These are phyloP conservation scores for Lachancea dasiensis DNA, from an alignment of 805 yeast genomes.

Conservation along the genomic window DNA sequence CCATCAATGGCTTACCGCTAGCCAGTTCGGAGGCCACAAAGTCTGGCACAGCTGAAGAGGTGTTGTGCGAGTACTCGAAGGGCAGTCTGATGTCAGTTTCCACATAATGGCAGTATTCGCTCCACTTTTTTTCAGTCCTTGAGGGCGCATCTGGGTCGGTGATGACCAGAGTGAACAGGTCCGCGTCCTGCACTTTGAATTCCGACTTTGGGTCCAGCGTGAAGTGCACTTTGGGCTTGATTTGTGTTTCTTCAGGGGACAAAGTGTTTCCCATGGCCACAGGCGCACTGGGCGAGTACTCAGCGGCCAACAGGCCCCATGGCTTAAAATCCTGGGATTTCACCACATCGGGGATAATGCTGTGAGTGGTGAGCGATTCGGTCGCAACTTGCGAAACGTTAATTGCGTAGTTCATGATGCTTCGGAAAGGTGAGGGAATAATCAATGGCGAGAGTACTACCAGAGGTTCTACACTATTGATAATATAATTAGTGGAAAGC, in stretches of 20 bases:
- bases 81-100: slow-evolving; percentile 38
- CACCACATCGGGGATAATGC: slow-evolving; percentile 26
- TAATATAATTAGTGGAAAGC: too few species aligned
- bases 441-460: too few species aligned
- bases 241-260: slow-evolving; percentile 58
- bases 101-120: slow-evolving; percentile 78
- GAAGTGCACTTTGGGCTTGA: slow-evolving; percentile 59
- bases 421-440: too few species aligned
- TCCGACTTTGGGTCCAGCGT: slow-evolving; percentile 43
- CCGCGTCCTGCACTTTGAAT: slow-evolving; percentile 22
- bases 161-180: slow-evolving; percentile 64
- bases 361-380: slow-evolving; percentile 25
- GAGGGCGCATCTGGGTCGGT: slow-evolving; percentile 97
- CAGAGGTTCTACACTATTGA: too few species aligned
- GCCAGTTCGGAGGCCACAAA: slow-evolving; percentile 35
- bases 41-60: slow-evolving; percentile 30
- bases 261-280: slow-evolving; percentile 79
- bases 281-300: slow-evolving; percentile 22
- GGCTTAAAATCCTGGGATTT: slow-evolving; percentile 16
- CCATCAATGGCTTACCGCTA: slow-evolving; percentile 40
- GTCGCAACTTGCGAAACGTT: slow-evolving; percentile 16
- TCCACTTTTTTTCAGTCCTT: slow-evolving; percentile 75
- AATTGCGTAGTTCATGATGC: slow-evolving; percentile 16
- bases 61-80: slow-evolving; percentile 7
- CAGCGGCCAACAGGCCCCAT: slow-evolving; percentile 25